Evolutionary conservation across 345 rosid species (phyloP).

Genomic region (Arabidopsis thaliana): TAIR10.1 NC_003076.8:18931001-18931500

Average conservation of each 20-base stretch:
- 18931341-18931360: neutral
- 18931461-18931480: too few species aligned
- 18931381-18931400: conserved; percentile 3
- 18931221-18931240: conserved; percentile 70
- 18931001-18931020: conserved; percentile 19
- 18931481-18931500: too few species aligned
- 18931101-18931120: conserved; percentile 85
- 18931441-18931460: too few species aligned
- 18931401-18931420: neutral
- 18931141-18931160: conserved; percentile 58
- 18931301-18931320: conserved; percentile 6
- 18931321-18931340: neutral
- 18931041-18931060: conserved; percentile 34
- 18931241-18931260: conserved; percentile 43
- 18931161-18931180: conserved; percentile 62
- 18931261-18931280: conserved; percentile 45
- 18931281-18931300: conserved; percentile 43
- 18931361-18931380: conserved; percentile 13
- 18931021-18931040: conserved; percentile 21
- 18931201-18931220: conserved; percentile 48
- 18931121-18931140: conserved; percentile 45
- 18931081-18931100: conserved; percentile 60
- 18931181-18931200: conserved; percentile 51
- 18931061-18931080: conserved; percentile 23
- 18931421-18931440: neutral